phyloP scores from a whole-genome alignment of 1,284 basidiomycete genomes.

The Hypsizygus ulmarius region DNA sequence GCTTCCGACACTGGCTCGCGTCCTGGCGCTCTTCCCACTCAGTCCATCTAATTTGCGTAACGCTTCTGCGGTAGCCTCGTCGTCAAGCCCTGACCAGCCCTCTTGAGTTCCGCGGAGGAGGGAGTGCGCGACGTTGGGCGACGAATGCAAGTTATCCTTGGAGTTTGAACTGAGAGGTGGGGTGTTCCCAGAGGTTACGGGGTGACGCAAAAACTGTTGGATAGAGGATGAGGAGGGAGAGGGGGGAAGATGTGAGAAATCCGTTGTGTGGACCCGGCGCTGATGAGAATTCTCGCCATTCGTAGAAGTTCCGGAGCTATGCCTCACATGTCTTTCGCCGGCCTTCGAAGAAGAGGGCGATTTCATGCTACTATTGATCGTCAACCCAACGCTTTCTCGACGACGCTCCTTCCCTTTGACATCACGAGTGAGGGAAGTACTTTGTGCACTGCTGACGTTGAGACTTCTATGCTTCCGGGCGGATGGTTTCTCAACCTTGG shows the following conservation, averaged over 20 bases:
- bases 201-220: conserved; percentile 74
- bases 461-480: conserved; percentile 72
- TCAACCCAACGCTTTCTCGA: conserved; percentile 57
- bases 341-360: conserved; percentile 30
- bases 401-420: conserved; percentile 58
- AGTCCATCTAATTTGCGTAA: conserved; percentile 93
- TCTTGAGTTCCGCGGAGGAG: conserved; percentile 78
- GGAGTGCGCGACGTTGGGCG: conserved; percentile 75
- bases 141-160: conserved; percentile 46
- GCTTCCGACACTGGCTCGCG: conserved; percentile 63
- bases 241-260: conserved; percentile 86
- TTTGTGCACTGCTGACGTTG: conserved; percentile 48
- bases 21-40: conserved; percentile 67
- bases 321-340: conserved; percentile 57
- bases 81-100: conserved; percentile 81
- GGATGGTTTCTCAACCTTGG: conserved; percentile 51
- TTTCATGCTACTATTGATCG: conserved; percentile 42
- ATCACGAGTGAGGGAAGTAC: conserved; percentile 39
- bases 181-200: conserved; percentile 42
- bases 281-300: conserved; percentile 48
- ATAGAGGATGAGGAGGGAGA: conserved; percentile 85
- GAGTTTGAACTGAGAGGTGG: conserved; percentile 44
- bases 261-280: conserved; percentile 63
- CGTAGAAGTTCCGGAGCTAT: conserved; percentile 62
- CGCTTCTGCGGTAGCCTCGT: conserved; percentile 88